Percentiles rank a stretch among this genome's conserved stretches.
These are phyloP conservation scores for Candida vaughaniae DNA, from an alignment of 805 yeast genomes.

Conservation along the genomic window DNA sequence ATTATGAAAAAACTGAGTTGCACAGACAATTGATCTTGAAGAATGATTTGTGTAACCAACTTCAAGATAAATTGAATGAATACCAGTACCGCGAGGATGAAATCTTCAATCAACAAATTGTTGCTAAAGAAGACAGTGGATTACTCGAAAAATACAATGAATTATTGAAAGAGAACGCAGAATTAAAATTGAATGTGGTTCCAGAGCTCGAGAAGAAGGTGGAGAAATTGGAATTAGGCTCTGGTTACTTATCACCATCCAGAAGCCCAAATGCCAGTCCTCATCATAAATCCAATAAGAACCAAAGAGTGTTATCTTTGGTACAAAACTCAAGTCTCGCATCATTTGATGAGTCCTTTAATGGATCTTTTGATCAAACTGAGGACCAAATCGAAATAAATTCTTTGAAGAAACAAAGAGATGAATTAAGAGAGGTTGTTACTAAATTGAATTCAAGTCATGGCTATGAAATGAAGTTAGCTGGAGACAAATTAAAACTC, in stretches of 20 bases:
- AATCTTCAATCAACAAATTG: constrained; percentile 1
- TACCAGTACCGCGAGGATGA: constrained; percentile 19
- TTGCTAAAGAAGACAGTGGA: constrained; percentile 21
- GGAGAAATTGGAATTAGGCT: not conserved
- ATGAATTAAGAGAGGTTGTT: constrained; percentile 41
- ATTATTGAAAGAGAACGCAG: constrained; percentile 39
- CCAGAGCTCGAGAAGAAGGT: constrained; percentile 45
- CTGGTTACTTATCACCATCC: not conserved
- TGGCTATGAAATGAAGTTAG: constrained; percentile 32
- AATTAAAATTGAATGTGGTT: constrained; percentile 40
- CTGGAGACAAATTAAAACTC: constrained; percentile 33
- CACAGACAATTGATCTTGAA: constrained; percentile 46
- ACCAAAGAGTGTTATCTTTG: constrained; percentile 5
- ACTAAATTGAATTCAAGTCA: constrained; percentile 37
- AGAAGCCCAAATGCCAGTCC: constrained; percentile 2
- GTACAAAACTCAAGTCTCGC: constrained; percentile 4
- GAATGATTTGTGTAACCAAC: constrained; percentile 47
- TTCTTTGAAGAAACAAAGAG: constrained; percentile 31
- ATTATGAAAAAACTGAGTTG: constrained; percentile 55
- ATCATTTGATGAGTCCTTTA: constrained; percentile 5
- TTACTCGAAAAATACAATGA: constrained; percentile 40
- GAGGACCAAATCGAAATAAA: constrained; percentile 22
- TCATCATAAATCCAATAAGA: not conserved
- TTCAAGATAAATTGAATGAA: constrained; percentile 46
- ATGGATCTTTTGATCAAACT: constrained; percentile 9